A percentile compares a stretch with the other conserved stretches of the same genome.
Evolutionary conservation across 1,284 basidiomycete species (phyloP).

Genomic region (Rhodotorula sp.): DNA sequence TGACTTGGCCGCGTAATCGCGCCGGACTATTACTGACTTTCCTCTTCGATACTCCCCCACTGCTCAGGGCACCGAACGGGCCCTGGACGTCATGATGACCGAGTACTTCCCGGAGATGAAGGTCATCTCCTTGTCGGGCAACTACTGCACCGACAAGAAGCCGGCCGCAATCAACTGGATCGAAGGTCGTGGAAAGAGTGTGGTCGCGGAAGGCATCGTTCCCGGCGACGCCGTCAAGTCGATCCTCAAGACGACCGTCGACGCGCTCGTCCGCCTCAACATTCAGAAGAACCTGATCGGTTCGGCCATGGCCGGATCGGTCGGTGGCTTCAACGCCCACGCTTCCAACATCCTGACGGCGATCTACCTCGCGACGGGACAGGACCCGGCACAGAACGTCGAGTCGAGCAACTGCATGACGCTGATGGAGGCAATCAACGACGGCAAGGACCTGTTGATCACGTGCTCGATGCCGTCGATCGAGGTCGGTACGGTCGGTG

Average conservation of each 20-base stretch:
- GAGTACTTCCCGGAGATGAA: slow-evolving; percentile 87
- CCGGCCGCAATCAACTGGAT: slow-evolving; percentile 99
- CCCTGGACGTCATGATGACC: slow-evolving; percentile 71
- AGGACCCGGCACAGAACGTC: slow-evolving; percentile 98
- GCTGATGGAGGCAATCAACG: slow-evolving; percentile 94
- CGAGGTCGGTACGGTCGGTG: slow-evolving; percentile 94
- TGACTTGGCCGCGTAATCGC: neutral
- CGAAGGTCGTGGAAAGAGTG: slow-evolving; percentile 94
- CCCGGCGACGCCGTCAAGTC: slow-evolving; percentile 82
- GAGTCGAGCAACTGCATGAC: slow-evolving; percentile 99
- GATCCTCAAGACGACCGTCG: slow-evolving; percentile 94
- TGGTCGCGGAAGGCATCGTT: slow-evolving; percentile 92
- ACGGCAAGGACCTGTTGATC: slow-evolving; percentile 84
- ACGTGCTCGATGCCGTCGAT: slow-evolving; percentile 93
- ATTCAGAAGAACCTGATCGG: slow-evolving; percentile 97
- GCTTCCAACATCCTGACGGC: slow-evolving; percentile 97
- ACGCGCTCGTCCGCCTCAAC: slow-evolving; percentile 86
- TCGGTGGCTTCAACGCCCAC: slow-evolving; percentile 98
- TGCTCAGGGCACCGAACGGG: slow-evolving; percentile 81
- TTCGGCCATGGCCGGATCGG: slow-evolving; percentile 93
- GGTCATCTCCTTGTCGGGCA: slow-evolving; percentile 89
- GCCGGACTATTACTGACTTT: neutral
- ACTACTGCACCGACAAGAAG: slow-evolving; percentile 99
- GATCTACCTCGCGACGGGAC: slow-evolving; percentile 92
- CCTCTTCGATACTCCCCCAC: no score